These are phyloP conservation scores for Euphorbia tirucalli DNA, from an alignment of 345 rosid species.

Conservation along the genomic window DNA sequence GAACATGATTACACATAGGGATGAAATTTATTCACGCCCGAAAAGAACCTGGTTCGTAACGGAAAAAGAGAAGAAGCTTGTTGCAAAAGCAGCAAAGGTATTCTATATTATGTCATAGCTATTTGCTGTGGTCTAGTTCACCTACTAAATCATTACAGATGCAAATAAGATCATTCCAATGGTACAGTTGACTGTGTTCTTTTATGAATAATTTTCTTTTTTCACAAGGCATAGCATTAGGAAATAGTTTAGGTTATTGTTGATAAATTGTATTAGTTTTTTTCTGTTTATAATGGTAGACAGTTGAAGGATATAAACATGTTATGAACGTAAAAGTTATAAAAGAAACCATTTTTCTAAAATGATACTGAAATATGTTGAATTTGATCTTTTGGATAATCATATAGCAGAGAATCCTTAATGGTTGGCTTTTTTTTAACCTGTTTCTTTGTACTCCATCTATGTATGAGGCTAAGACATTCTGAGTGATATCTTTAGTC, in stretches of 20 bases:
- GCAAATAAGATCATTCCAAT: not conserved
- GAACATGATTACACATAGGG: conserved; percentile 79
- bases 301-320: too few species aligned
- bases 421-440: not conserved
- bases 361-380: not conserved
- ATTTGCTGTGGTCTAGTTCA: not conserved
- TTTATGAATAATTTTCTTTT: too few species aligned
- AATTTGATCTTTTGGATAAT: not conserved
- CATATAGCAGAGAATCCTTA: not conserved
- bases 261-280: too few species aligned
- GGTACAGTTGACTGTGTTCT: not conserved
- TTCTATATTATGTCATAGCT: not conserved
- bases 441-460: not conserved
- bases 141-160: not conserved
- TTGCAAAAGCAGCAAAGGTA: conserved; percentile 70
- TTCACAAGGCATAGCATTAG: too few species aligned
- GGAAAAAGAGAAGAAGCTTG: conserved; percentile 80
- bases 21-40: conserved; percentile 85
- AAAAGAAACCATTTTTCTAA: not conserved
- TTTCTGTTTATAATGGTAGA: too few species aligned
- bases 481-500: not conserved
- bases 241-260: too few species aligned
- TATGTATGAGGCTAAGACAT: not conserved
- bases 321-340: not conserved
- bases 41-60: conserved; percentile 92